Evolutionary conservation across 129 eudicot genomes (phyloP), one percentile per base, ranked within the genome.

Genomic region (Smallanthus sonchifolius): DNA sequence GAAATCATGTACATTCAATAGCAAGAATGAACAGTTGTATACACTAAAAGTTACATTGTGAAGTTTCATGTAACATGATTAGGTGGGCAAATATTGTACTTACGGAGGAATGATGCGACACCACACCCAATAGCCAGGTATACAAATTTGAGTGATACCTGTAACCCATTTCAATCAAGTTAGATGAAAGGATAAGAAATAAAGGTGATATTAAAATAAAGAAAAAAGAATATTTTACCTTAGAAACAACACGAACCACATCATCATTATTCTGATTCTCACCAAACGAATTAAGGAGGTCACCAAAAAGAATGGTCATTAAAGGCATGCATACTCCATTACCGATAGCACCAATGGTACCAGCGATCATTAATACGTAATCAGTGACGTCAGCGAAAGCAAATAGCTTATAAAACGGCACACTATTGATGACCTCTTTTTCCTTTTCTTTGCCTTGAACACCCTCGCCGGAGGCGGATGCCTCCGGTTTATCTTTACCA

Each of bases 321-420:
- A 92, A 59, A 45, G 98, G 98, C 77, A 82, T 62, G 39, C 87
- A 82, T n/a, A 81, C 6, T 13, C 98, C 98, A 67, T 92, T 90
- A 3, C 83, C 98, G 38, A 86, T 32, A 37, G 92, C 92, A 47
- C 92, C 98, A 67, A 92, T 57, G 5, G 95, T 67, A 51, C 98
- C 98, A 49, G 79, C 75, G 52, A 84, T 81, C 98, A 92, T 92
- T 76, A 92, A 64, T 11, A 86, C 17, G 76, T 82, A 80, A 72
- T 92, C 98, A 11, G 64, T 75, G 36, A 90, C 79, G 81, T 92
- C 98, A 0, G 98, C 92, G 83, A 92, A 92, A 40, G 88, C 52
- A 72, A 92, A 92, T 14, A 92, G 91, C 86, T 87, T 90, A 79
- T 87, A 72, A 74, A 92, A 92, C 24, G 98, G 95, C 48, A 89